Conservation (phyloP, 164 flowering plant species). For the Chimonanthus salicifolius region DNA sequence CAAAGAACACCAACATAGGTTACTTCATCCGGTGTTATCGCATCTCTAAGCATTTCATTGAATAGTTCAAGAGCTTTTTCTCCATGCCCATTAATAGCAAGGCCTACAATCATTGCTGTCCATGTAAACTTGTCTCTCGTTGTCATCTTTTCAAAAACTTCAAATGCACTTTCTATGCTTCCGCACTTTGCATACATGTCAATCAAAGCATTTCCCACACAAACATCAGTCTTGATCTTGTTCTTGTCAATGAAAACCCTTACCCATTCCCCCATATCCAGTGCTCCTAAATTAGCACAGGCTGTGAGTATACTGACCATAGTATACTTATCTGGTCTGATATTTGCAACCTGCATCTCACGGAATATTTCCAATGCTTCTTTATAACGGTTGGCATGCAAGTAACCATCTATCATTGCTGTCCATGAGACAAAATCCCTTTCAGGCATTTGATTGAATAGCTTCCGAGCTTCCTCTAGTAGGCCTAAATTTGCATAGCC, state of each 20-base stretch:
- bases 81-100: slow-evolving; percentile 62
- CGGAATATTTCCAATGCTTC: slow-evolving; percentile 9
- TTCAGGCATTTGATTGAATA: slow-evolving; percentile 15
- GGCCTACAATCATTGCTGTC: slow-evolving; percentile 66
- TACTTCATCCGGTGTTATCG: slow-evolving; percentile 57
- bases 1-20: slow-evolving; percentile 68
- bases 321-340: slow-evolving; percentile 57
- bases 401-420: slow-evolving; percentile 12
- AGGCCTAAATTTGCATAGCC: slow-evolving; percentile 16
- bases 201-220: slow-evolving; percentile 63
- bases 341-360: slow-evolving; percentile 16
- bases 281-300: slow-evolving; percentile 45
- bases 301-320: slow-evolving; percentile 68
- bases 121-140: slow-evolving; percentile 55
- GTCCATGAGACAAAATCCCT: slow-evolving; percentile 10
- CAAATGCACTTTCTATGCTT: slow-evolving; percentile 49
- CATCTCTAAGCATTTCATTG: slow-evolving; percentile 38
- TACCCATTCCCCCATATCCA: slow-evolving; percentile 81
- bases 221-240: slow-evolving; percentile 34
- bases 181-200: slow-evolving; percentile 91
- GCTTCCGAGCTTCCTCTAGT: slow-evolving; percentile 2
- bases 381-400: slow-evolving; percentile 6
- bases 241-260: slow-evolving; percentile 51
- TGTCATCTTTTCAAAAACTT: slow-evolving; percentile 38
- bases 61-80: slow-evolving; percentile 48